Conservation (phyloP, 2,329 filamentous ascomycete genomes). For the Berkeleyomyces rouxiae region DNA sequence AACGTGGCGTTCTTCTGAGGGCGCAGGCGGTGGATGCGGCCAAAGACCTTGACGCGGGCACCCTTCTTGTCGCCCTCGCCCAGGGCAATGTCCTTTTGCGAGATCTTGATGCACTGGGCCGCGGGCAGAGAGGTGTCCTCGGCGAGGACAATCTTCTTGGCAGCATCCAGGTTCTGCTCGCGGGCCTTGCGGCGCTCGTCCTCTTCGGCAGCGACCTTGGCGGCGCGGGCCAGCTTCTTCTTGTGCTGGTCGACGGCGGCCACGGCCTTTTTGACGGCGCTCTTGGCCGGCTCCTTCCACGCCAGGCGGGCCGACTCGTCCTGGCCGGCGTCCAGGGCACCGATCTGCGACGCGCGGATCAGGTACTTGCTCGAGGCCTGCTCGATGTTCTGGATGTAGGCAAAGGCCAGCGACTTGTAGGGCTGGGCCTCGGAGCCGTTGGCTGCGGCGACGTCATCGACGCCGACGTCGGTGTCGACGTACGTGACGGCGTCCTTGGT, state of each 20-base stretch:
- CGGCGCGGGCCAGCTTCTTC: conserved; percentile 70
- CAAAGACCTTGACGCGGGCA: conserved; percentile 61
- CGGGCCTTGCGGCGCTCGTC: conserved; percentile 57
- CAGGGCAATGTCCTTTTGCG: conserved; percentile 47
- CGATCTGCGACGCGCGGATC: conserved; percentile 50
- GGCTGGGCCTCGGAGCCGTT: conserved; percentile 56
- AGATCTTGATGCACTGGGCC: conserved; percentile 59
- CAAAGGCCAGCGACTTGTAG: conserved; percentile 66
- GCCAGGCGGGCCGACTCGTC: conserved; percentile 46
- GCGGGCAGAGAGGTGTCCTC: conserved; percentile 59
- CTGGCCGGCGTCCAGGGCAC: conserved; percentile 40
- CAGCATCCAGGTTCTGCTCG: conserved; percentile 51
- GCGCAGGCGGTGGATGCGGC: conserved; percentile 66
- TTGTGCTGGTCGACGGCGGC: conserved; percentile 58
- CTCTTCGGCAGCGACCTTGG: conserved; percentile 53
- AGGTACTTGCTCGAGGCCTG: conserved; percentile 42
- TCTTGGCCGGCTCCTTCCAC: conserved; percentile 74
- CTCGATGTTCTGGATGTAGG: conserved; percentile 54
- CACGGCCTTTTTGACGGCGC: conserved; percentile 70
- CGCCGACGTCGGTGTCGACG: conserved; percentile 65
- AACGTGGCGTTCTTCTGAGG: conserved; percentile 76
- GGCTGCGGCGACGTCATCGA: conserved; percentile 45
- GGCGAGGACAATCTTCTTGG: conserved; percentile 53
- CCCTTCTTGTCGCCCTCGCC: conserved; percentile 44
- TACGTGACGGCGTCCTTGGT: conserved; percentile 39